Evolutionary conservation across 2,329 filamentous ascomycete genomes (phyloP), one percentile per base, ranked within the genome.

Genomic region (Venturiaceae sp.): DNA sequence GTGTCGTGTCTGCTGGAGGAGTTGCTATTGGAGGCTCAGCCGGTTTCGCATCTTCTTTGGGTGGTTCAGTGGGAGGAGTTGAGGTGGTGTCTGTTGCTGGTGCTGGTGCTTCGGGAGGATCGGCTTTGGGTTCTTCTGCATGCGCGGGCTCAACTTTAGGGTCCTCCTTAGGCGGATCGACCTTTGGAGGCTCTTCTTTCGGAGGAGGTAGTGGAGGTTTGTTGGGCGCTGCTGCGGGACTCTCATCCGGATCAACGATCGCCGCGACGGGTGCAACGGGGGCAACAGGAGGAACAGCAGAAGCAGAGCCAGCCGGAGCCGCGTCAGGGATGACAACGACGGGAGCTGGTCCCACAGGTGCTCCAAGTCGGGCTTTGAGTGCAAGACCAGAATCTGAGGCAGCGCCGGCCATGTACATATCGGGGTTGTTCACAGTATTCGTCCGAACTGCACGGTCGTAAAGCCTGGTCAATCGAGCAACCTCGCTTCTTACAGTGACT

Each of bases 401-500:
- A 23, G 44, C 34, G 11, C 30, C 56, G 23, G 44, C 56, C 33
- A 58, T 53, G 36, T 60, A 60, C 59, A 60, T 60, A 23, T 60
- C 59, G 11, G 59, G 44, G 32, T 53, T 53, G 46, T 58, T 60
- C 28, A 54, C 41, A 7, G 55, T 60, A 41, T 60, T 60, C n/a
- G 32, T 59, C n/a, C 59, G 30, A 11, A 60, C 46, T 7, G 56
- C 59, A 11, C 50, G 55, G 28, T 60, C 59, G 41, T 60, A 60
- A 11, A 60, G 53, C 32, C 59, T 58, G 3, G 59, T 60, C 14
- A 60, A 30, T 21, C 59, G 19, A 14, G 59, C 59, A n/a, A 60
- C 56, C 21, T 60, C 59, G 13, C 68, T 71, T 1, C 74, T 63
- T 0, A 76, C 73, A n/a, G 71, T 76, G 33, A 76, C 73, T 5